phyloP scores from a whole-genome alignment of 768 basidiomycete genomes.

The Boletus rubropictus region DNA sequence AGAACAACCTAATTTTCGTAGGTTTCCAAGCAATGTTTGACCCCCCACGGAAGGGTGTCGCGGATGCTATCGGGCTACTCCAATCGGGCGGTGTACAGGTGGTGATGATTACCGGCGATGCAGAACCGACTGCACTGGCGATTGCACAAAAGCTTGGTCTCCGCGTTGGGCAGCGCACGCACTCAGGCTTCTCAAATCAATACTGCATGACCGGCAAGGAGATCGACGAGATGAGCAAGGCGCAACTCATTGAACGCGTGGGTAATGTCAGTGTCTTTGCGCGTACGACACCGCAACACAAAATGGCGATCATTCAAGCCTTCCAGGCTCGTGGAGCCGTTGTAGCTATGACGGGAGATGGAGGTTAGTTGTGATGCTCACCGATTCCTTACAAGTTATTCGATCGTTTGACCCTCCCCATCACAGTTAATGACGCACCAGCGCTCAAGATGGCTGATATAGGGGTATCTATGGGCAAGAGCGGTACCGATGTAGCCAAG shows the following conservation, averaged over 20 bases:
- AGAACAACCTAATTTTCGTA: constrained; percentile 69
- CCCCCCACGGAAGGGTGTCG: constrained; percentile 91
- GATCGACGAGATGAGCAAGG: constrained; percentile 78
- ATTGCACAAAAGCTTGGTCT: constrained; percentile 86
- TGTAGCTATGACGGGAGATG: constrained; percentile 97
- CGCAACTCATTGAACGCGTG: constrained; percentile 77
- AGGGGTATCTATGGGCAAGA: constrained; percentile 96
- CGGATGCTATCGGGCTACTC: constrained; percentile 75
- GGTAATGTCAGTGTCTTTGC: constrained; percentile 86
- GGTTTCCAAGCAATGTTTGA: constrained; percentile 96
- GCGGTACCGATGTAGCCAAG: constrained; percentile 98
- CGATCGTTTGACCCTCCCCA: neutral
- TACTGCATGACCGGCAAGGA: constrained; percentile 73
- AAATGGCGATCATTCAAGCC: constrained; percentile 95
- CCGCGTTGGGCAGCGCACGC: constrained; percentile 47
- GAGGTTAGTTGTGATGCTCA: constrained; percentile 55
- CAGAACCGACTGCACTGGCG: constrained; percentile 83
- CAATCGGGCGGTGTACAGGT: constrained; percentile 87
- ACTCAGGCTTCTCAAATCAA: constrained; percentile 24
- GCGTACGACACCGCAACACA: constrained; percentile 92
- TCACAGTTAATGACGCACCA: constrained; percentile 86
- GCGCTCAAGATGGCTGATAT: constrained; percentile 98
- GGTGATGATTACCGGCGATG: constrained; percentile 98
- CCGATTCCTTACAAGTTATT: neutral
- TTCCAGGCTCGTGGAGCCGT: constrained; percentile 86